Evolutionary conservation across 202 grass and related monocot species (phyloP), one percentile per base, ranked within the genome.

Genomic region (Setaria viridis): DNA sequence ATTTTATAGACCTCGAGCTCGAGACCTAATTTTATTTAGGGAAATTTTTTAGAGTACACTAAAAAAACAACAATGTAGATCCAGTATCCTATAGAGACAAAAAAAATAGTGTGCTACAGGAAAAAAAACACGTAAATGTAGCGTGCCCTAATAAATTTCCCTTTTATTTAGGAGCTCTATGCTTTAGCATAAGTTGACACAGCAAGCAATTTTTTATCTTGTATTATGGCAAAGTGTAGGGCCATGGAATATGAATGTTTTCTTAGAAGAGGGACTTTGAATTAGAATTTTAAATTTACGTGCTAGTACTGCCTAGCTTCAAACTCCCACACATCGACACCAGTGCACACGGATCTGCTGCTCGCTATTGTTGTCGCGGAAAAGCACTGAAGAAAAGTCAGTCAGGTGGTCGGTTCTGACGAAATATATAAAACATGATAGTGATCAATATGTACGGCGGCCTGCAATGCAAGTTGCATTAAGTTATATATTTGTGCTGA

Each of bases 371-470:
- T 8, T 54, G 71, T 76, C 33, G 7, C 4, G 14, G 8, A 35
- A 77, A 68, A 57, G 62, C 11, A 51, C 74, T 49, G 10, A 25
- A 14, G 6, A 77, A 69, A 59, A 17, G 34, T 69, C 62, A 69
- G 21, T 33, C 73, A 69, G 19, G 1, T 37, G 39, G 62, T 25
- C 42, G 59, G n/a, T 45, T 67, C n/a, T 68, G 62, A 65, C 62
- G 30, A 65, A 12, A 65, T 73, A 59, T 59, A 10, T 25, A 64
- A 79, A 79, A 33, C 20, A 48, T 65, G n/a, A 42, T 50, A 79
- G 59, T 48, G 62, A 8, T 65, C 62, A 17, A 33, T 15, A 34
- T 7, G 13, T 32, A 64, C 30, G 32, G 13, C 32, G 32, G 17
- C 76, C 21, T 16, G 66, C 67, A 39, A 67, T 49, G 15, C 33